phyloP scores from a whole-genome alignment of 169 alveolate species.

The Plasmodium chabaudi region DNA sequence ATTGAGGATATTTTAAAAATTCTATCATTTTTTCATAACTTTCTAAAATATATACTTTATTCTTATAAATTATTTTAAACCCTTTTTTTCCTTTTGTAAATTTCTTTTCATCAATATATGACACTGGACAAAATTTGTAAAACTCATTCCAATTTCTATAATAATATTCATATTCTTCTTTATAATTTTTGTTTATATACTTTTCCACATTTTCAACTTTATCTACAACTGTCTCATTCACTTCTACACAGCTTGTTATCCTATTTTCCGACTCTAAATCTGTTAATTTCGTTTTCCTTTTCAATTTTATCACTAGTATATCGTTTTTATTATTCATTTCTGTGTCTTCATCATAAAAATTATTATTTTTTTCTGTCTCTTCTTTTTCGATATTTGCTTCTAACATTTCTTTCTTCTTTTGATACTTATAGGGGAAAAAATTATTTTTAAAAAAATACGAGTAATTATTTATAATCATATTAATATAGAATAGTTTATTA shows the following conservation, averaged over 20 bases:
- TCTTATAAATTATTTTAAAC: constrained; percentile 24
- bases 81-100: constrained; percentile 32
- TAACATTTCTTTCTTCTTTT: background rate
- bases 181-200: background rate
- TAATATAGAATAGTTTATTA: constrained; percentile 27
- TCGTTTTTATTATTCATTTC: background rate
- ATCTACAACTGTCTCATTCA: background rate
- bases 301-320: constrained; percentile 15
- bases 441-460: constrained; percentile 69
- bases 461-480: constrained; percentile 54
- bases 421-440: constrained; percentile 40
- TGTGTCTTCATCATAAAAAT: constrained; percentile 3
- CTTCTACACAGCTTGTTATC: background rate
- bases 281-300: background rate
- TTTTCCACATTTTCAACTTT: background rate
- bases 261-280: background rate
- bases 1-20: constrained; percentile 46
- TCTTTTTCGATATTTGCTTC: background rate
- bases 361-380: background rate
- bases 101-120: constrained; percentile 51
- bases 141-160: constrained; percentile 37
- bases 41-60: constrained; percentile 37
- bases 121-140: constrained; percentile 64
- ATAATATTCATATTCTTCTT: constrained; percentile 9
- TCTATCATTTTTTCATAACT: constrained; percentile 37